Evolutionary conservation across 1,284 basidiomycete genomes (phyloP), one percentile per base, ranked within the genome.

Genomic region (Rhodotorula sp.): DNA sequence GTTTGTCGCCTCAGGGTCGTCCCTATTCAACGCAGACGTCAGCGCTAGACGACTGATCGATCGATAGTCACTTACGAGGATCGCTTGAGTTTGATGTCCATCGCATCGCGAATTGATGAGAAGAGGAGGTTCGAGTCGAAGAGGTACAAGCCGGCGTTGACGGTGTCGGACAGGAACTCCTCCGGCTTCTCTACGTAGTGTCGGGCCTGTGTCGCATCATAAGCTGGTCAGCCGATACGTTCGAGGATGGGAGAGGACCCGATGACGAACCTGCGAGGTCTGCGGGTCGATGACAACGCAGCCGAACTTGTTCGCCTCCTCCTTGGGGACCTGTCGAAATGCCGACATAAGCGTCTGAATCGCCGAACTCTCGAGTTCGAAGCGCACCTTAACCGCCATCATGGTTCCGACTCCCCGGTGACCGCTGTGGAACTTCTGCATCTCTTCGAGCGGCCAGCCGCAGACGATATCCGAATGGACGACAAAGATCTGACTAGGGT

Each of bases 401-500:
- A 84, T 81, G 13, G 83, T 83, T 44, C 82, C 84, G 24, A 83
- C 83, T 19, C 83, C 84, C 39, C 83, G 79, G 76, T 84, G 83
- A 58, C 78, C 78, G 62, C 78, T 78, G 75, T 84, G 84, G 72
- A 83, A 79, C 29, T 79, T 79, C 71, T 82, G 81, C 65, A 84
- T 78, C 67, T 83, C 78, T 24, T 70, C 66, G 56, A 84, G 63
- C 13, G 76, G 76, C 62, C 68, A 84, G 24, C 79, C 80, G 66
- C 81, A 83, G 74, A 81, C 82, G 68, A 84, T 81, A 75, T 84
- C 84, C 73, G 83, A 82, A 77, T 84, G 84, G 74, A 83, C 81
- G 74, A 84, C 83, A 74, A 83, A 84, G 78, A 84, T 81, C 78
- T 83, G 79, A 68, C 81, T 78, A 7, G 83, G 82, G 59, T 71